phyloP scores from a whole-genome alignment of 164 flowering plant species.

The Annona squamosa region DNA sequence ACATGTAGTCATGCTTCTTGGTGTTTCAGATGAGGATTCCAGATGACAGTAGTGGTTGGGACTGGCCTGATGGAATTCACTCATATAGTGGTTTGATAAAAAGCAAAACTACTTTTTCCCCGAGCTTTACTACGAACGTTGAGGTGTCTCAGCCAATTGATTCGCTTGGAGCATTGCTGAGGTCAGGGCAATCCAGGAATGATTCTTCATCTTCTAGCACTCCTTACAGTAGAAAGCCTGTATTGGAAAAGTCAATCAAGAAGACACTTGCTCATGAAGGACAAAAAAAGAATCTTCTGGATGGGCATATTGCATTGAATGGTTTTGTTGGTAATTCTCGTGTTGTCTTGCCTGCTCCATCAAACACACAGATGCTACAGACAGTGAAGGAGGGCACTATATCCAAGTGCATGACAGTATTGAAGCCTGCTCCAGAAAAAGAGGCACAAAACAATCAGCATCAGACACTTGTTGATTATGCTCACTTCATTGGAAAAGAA shows the following conservation, averaged over 20 bases:
- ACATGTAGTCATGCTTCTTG: conserved; percentile 47
- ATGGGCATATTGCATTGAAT: conserved; percentile 13
- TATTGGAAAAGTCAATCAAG: conserved; percentile 9
- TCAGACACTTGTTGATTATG: conserved; percentile 23
- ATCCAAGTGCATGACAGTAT: conserved; percentile 16
- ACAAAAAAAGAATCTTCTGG: conserved; percentile 2
- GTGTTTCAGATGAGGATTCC: conserved; percentile 67
- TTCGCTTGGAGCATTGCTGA: conserved; percentile 23
- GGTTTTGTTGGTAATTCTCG: conserved; percentile 18
- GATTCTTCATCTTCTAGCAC: conserved; percentile 14
- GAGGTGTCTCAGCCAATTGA: conserved; percentile 20
- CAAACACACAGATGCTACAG: conserved; percentile 10
- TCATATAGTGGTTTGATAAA: conserved; percentile 32
- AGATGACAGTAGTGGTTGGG: conserved; percentile 63
- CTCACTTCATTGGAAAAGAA: conserved; percentile 19
- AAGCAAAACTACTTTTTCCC: conserved; percentile 11
- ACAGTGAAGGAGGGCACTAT: conserved; percentile 13
- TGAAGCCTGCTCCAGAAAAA: conserved; percentile 14
- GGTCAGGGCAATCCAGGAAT: conserved; percentile 20
- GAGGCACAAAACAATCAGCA: conserved; percentile 17
- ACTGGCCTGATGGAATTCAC: conserved; percentile 57
- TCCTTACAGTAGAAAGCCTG: conserved; percentile 11
- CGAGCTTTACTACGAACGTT: conserved; percentile 21
- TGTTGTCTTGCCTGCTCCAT: conserved; percentile 12
- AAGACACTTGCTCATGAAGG: conserved; percentile 5